phyloP scores from a whole-genome alignment of 495 filamentous ascomycete species.

The Sporormia fimetaria region DNA sequence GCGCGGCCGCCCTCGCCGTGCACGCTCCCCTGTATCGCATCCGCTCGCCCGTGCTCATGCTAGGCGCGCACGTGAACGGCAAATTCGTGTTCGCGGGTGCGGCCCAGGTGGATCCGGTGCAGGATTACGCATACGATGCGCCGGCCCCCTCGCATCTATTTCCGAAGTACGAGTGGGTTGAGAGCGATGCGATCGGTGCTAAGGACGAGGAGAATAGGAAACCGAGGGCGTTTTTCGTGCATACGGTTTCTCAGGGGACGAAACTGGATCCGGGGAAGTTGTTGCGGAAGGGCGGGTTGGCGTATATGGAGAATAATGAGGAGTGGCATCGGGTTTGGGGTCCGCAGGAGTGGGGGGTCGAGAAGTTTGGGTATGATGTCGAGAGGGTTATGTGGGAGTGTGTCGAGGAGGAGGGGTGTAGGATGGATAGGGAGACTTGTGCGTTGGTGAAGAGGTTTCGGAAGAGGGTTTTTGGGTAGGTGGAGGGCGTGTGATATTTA shows the following conservation, averaged over 20 bases:
- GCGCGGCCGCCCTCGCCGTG: slow-evolving; percentile 43
- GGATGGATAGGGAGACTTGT: slow-evolving; percentile 4
- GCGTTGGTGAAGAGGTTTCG: neutral
- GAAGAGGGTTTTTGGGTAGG: no score
- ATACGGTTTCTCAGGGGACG: slow-evolving; percentile 1
- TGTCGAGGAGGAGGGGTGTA: slow-evolving; percentile 38
- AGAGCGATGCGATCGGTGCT: slow-evolving; percentile 39
- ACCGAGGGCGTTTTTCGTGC: slow-evolving; percentile 34
- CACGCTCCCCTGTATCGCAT: slow-evolving; percentile 42
- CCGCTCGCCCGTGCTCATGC: slow-evolving; percentile 29
- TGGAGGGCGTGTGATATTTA: no score
- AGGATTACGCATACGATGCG: neutral
- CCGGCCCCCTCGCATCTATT: neutral
- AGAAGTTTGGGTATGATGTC: slow-evolving; percentile 17
- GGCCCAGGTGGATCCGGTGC: slow-evolving; percentile 1
- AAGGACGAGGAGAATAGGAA: no score
- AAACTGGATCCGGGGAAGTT: slow-evolving; percentile 8
- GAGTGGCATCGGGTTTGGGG: slow-evolving; percentile 5
- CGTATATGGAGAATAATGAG: slow-evolving; percentile 6
- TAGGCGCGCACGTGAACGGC: slow-evolving; percentile 30
- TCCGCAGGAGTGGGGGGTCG: neutral
- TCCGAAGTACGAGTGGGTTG: slow-evolving; percentile 27
- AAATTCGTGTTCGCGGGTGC: neutral
- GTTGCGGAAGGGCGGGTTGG: slow-evolving; percentile 24
- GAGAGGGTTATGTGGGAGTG: slow-evolving; percentile 43